Conservation (phyloP, 2,329 filamentous ascomycete genomes). For the Penicillium sp. region DNA sequence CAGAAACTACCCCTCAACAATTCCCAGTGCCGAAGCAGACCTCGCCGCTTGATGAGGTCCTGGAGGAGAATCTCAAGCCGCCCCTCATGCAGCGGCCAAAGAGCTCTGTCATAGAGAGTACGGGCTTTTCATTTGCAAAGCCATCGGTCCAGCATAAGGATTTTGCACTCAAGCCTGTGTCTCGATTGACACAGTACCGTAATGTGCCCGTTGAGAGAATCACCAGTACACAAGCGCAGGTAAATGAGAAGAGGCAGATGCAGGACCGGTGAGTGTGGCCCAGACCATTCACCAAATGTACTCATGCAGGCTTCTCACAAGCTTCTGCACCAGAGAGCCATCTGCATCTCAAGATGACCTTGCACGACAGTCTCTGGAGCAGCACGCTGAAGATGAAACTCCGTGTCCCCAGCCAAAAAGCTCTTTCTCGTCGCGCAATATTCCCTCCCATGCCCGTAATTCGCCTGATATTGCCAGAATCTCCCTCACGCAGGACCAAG, state of each 20-base stretch:
- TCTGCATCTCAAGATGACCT: not conserved
- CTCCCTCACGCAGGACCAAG: not conserved
- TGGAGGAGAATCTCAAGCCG: conserved; percentile 5
- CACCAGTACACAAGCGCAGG: not conserved
- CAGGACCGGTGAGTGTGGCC: not conserved
- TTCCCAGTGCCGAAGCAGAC: not conserved
- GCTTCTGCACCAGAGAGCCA: not conserved
- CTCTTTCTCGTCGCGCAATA: not conserved
- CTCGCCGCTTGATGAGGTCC: not conserved
- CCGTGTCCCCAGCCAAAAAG: not conserved
- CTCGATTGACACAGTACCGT: conserved; percentile 5
- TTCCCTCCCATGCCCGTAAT: not conserved
- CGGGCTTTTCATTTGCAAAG: conserved; percentile 31
- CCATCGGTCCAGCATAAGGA: conserved; percentile 20
- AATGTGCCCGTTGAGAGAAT: not conserved
- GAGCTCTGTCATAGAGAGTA: conserved; percentile 24
- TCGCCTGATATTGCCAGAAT: not conserved
- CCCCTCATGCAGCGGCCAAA: conserved; percentile 29
- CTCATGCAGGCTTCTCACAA: not conserved
- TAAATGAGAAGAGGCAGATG: not conserved
- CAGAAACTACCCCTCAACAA: not conserved
- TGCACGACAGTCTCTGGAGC: not conserved
- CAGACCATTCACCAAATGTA: not conserved
- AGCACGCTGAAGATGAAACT: not conserved
- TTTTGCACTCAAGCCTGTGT: conserved; percentile 19